Base-by-base conservation (phyloP, 2,329 filamentous ascomycete species). In the Phialocephala subalpina region DNA sequence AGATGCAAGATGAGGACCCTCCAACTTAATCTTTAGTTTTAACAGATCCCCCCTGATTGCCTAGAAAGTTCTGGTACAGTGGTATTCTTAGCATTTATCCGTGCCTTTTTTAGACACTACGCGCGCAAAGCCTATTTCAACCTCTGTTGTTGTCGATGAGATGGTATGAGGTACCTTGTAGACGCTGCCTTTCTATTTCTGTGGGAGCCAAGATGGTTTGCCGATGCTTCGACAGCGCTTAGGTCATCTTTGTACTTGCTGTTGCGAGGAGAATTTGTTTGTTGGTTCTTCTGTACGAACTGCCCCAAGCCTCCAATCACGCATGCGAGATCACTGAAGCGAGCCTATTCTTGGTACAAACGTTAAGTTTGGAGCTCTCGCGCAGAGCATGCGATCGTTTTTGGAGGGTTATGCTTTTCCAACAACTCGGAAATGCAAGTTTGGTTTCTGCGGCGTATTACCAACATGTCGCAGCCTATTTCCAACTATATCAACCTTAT, bases 41-140 rank as follows among this genome's bases (percentile, higher is more conserved):
- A 20, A 36, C 16, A 20, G 33, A 33, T 42, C 29, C 40, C 45
- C 53, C 49, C 36, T 14, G 52, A 22, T 12, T 14, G 42, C 60
- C 42, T 62, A 57, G 58, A 59, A 58, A 42, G 36, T 33, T 56
- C 33, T 52, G 45, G 58, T 64, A 64, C 62, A 57, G 25, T 52
- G 45, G 58, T 64, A 64, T 64, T 60, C 36, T 62, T 62, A 60
- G 62, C 60, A 63, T 67, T 67, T 63, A 67, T 56, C 64, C 64
- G 61, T 53, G 33, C 63, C 57, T 62, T 65, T 62, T 58, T 65
- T 58, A 53, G 49, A 62, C 49, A 35, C 33, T 4, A 33, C 35
- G 62, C 57, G 47, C 57, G 47, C 11, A 25, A 56, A 64, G 62
- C 58, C 62, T 64, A 64, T 64, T 64, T 56, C 56, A 64, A 64